Evolutionary conservation across 495 filamentous ascomycete species (phyloP).

Genomic region (Hypoxylon lienhwacheense): DNA sequence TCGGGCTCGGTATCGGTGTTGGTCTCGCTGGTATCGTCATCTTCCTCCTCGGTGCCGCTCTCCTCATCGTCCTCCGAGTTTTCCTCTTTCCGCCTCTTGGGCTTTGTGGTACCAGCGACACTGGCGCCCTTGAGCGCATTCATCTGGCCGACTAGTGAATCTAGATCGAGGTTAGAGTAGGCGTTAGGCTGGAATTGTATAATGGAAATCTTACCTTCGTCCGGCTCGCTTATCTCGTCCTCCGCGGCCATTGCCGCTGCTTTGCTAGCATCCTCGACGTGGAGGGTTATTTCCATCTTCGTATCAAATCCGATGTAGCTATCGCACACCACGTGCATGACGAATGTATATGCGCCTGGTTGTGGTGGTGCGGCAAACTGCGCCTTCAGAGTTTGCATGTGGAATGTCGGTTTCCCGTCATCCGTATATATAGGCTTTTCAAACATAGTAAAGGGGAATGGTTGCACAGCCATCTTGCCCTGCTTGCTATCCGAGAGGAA

Average conservation of each 20-base stretch:
- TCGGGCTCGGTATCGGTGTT: slow-evolving; percentile 78
- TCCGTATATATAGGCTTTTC: slow-evolving; percentile 79
- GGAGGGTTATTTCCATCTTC: slow-evolving; percentile 81
- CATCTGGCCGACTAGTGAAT: slow-evolving; percentile 96
- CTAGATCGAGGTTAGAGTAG: slow-evolving; percentile 53
- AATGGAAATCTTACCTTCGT: slow-evolving; percentile 73
- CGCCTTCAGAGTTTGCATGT: slow-evolving; percentile 93
- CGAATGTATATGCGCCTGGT: slow-evolving; percentile 86
- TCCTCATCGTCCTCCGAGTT: slow-evolving; percentile 67
- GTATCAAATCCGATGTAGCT: slow-evolving; percentile 91
- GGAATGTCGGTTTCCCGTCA: slow-evolving; percentile 78
- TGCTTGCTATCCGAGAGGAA: slow-evolving; percentile 93
- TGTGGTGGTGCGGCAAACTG: slow-evolving; percentile 97
- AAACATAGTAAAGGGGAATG: slow-evolving; percentile 86
- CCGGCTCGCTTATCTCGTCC: slow-evolving; percentile 96
- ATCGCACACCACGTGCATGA: slow-evolving; percentile 89
- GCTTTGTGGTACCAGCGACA: slow-evolving; percentile 49
- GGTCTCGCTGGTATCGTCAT: slow-evolving; percentile 73
- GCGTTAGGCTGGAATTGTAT: not conserved
- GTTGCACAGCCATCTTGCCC: slow-evolving; percentile 92
- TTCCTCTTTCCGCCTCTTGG: slow-evolving; percentile 58
- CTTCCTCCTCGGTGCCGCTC: slow-evolving; percentile 87
- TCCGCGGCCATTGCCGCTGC: slow-evolving; percentile 76
- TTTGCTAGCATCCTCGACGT: slow-evolving; percentile 88
- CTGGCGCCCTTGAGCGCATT: slow-evolving; percentile 76